Percentiles rank a stretch among this genome's conserved stretches.
phyloP scores from a whole-genome alignment of 139 green algal genomes.

The Chlamydomonas sphaeroides region DNA sequence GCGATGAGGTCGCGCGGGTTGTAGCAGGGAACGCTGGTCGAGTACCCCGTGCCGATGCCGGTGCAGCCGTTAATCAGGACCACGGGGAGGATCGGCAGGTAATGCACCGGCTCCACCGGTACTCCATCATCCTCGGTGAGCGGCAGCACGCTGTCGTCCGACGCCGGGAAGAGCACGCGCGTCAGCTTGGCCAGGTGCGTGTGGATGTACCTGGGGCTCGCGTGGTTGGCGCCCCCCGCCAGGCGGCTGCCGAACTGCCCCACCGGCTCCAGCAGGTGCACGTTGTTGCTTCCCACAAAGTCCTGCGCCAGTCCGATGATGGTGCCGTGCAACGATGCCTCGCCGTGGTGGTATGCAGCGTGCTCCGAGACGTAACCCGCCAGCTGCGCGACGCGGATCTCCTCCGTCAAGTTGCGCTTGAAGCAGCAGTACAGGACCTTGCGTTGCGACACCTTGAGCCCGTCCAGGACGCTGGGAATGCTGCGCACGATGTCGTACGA shows the following conservation, averaged over 20 bases:
- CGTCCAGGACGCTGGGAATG: constrained; percentile 32
- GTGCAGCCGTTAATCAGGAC: constrained; percentile 34
- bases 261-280: constrained; percentile 31
- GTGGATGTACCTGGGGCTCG: constrained; percentile 47
- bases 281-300: constrained; percentile 48
- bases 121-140: constrained; percentile 6
- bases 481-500: constrained; percentile 20
- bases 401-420: neutral
- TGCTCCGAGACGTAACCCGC: constrained; percentile 23
- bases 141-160: constrained; percentile 15
- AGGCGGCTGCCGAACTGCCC: constrained; percentile 45
- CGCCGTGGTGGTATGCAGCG: constrained; percentile 42
- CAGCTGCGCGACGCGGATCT: constrained; percentile 43
- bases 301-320: constrained; percentile 52
- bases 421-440: constrained; percentile 35
- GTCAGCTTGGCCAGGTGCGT: neutral
- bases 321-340: constrained; percentile 25
- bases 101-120: constrained; percentile 17
- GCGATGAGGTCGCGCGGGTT: constrained; percentile 4
- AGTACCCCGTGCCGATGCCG: constrained; percentile 40
- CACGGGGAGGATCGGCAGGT: constrained; percentile 33
- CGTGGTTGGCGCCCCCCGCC: constrained; percentile 16
- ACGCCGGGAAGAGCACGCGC: neutral
- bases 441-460: constrained; percentile 36
- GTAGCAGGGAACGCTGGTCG: constrained; percentile 26